phyloP scores from a whole-genome alignment of 345 rosid genomes.

The Aurinia saxatilis region DNA sequence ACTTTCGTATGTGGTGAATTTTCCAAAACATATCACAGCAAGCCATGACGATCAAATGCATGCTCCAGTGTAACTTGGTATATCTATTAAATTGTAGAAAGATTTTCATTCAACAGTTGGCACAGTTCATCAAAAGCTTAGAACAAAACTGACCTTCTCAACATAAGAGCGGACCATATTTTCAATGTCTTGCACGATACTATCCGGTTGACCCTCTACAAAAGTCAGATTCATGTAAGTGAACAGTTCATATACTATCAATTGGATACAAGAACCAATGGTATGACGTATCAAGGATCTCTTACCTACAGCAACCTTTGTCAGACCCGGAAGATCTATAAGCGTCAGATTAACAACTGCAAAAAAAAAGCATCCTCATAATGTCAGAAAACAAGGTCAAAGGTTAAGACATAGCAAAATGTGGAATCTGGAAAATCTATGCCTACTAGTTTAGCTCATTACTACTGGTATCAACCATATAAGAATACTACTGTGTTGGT shows the following conservation, averaged over 20 bases:
- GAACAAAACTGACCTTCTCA: slow-evolving; percentile 62
- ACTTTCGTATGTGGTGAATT: background rate
- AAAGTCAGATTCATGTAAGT: slow-evolving; percentile 21
- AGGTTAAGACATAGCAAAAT: background rate
- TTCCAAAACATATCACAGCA: background rate
- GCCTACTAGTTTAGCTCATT: background rate
- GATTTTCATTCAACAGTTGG: background rate
- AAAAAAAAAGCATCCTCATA: background rate
- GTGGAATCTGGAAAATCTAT: background rate
- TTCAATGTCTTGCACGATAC: slow-evolving; percentile 91
- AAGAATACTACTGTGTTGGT: background rate
- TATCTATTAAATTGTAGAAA: background rate
- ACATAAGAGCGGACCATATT: slow-evolving; percentile 98
- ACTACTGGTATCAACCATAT: background rate
- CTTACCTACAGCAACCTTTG: slow-evolving; percentile 99
- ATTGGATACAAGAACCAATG: slow-evolving; percentile 23
- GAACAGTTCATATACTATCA: background rate
- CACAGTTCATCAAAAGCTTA: slow-evolving; percentile 6
- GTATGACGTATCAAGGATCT: slow-evolving; percentile 12
- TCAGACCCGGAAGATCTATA: slow-evolving; percentile 99
- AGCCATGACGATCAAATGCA: background rate
- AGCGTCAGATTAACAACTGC: slow-evolving; percentile 97
- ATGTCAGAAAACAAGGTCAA: slow-evolving; percentile 4
- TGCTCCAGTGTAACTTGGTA: background rate
- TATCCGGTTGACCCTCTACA: slow-evolving; percentile 92